A percentile compares a stretch with the other conserved stretches of the same genome.
These are phyloP conservation scores for Dictyostelium discoideum DNA, from an alignment of 78 protist genomes.

Conservation along the genomic window DNA sequence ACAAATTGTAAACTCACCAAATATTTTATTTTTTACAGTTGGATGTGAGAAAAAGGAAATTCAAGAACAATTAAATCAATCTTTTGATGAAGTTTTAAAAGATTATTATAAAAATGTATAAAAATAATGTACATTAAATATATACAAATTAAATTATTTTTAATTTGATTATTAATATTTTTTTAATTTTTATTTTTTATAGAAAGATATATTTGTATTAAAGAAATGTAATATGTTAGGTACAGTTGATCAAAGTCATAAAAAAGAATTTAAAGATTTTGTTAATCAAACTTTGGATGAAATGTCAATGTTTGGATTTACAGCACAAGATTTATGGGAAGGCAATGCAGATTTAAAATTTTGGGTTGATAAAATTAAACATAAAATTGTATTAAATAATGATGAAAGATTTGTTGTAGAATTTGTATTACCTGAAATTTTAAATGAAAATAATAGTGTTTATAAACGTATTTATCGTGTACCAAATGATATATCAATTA, in stretches of 20 bases:
- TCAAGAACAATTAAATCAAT: neutral
- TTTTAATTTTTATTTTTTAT: neutral
- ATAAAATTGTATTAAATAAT: neutral
- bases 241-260: neutral
- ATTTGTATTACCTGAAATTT: slow-evolving; percentile 30
- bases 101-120: neutral
- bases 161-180: too few species aligned
- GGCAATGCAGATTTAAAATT: slow-evolving; percentile 69
- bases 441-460: neutral
- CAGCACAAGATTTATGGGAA: slow-evolving; percentile 73
- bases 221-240: slow-evolving; percentile 43
- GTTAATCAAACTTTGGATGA: slow-evolving; percentile 30
- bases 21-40: slow-evolving; percentile 23
- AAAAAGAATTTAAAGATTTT: slow-evolving; percentile 35
- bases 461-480: slow-evolving; percentile 46
- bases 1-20: neutral
- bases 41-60: slow-evolving; percentile 48
- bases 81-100: slow-evolving; percentile 22
- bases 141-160: too few species aligned
- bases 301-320: slow-evolving; percentile 42
- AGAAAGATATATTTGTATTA: slow-evolving; percentile 23
- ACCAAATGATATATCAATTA: slow-evolving; percentile 52
- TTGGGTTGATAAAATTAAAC: slow-evolving; percentile 29
- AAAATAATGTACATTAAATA: too few species aligned
- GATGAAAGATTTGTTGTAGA: slow-evolving; percentile 69